These are phyloP conservation scores for Rhizomucor pusillus DNA, from an alignment of 371 early-diverging fungal genomes.

Conservation along the genomic window DNA sequence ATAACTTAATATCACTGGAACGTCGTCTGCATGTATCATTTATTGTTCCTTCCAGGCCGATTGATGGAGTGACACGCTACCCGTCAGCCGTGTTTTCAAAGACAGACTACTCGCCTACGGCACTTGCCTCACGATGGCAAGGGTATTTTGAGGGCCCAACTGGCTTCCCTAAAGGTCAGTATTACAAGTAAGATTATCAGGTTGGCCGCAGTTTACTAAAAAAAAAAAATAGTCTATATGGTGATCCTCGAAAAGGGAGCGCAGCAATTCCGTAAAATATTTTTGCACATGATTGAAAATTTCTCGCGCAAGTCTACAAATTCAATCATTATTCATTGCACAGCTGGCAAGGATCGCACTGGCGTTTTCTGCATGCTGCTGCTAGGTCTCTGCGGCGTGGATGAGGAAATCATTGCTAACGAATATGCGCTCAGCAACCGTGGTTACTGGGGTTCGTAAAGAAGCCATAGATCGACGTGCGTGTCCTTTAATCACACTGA, in stretches of 20 bases:
- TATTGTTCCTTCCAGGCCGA: conserved; percentile 17
- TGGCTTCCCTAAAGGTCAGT: conserved; percentile 53
- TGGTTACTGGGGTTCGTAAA: conserved; percentile 46
- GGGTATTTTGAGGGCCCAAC: conserved; percentile 57
- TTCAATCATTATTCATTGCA: conserved; percentile 81
- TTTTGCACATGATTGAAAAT: conserved; percentile 53
- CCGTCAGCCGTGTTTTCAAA: conserved; percentile 58
- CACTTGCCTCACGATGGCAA: conserved; percentile 55
- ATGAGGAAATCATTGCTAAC: conserved; percentile 69
- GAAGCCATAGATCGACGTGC: no score
- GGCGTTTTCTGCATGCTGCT: conserved; percentile 77
- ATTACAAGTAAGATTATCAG: neutral
- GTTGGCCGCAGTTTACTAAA: neutral
- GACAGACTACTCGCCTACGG: conserved; percentile 62
- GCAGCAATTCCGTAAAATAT: conserved; percentile 48
- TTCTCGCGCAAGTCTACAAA: conserved; percentile 20
- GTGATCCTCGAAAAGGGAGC: conserved; percentile 51
- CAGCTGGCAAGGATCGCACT: conserved; percentile 89
- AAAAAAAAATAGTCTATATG: conserved; percentile 48
- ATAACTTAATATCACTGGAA: neutral
- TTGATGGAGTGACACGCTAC: conserved; percentile 34
- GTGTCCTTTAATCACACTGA: no score
- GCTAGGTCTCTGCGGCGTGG: conserved; percentile 69
- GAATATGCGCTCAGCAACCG: conserved; percentile 70
- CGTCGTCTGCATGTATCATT: neutral